Percentiles rank a stretch among this genome's conserved stretches.
Evolutionary conservation across 116 monocot genomes (phyloP).

Genomic region (Dioscorea cayenensis): DNA sequence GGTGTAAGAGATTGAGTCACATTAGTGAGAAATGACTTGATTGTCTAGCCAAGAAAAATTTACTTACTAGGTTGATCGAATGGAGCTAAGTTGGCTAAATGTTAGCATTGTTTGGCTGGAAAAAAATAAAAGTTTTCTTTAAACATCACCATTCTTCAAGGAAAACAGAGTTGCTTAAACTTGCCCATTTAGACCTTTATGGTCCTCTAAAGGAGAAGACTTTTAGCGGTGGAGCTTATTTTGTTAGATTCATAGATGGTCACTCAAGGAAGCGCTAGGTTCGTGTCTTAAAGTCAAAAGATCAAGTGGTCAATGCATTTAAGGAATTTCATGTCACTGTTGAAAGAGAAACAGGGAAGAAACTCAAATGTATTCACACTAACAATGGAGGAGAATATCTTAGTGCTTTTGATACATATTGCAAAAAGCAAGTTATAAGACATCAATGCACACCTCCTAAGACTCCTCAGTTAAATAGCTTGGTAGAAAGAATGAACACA

Average conservation of each 20-base stretch:
- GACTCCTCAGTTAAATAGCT: constrained; percentile 10
- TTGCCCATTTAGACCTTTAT: constrained; percentile 13
- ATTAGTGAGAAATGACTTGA: constrained; percentile 13
- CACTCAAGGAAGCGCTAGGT: constrained; percentile 11
- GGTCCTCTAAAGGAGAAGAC: constrained; percentile 1
- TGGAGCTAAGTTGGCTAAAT: constrained; percentile 2
- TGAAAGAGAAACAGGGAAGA: constrained; percentile 8
- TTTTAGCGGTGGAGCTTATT: constrained; percentile 13
- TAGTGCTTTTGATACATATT: background rate
- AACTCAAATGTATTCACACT: constrained; percentile 3
- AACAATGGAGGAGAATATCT: constrained; percentile 9
- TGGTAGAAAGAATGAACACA: constrained; percentile 10
- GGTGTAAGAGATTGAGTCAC: constrained; percentile 14
- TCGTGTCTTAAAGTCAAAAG: constrained; percentile 8
- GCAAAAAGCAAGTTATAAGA: background rate
- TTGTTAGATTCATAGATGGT: constrained; percentile 19
- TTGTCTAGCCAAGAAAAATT: background rate
- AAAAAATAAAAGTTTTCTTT: constrained; percentile 13
- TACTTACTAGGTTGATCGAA: background rate
- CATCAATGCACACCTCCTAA: background rate
- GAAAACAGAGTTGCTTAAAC: constrained; percentile 1
- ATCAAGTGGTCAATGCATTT: constrained; percentile 21
- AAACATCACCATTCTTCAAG: background rate
- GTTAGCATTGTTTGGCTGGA: constrained; percentile 3
- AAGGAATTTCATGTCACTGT: constrained; percentile 11